These are phyloP conservation scores for Candolleomyces aberdarensis DNA, from an alignment of 768 basidiomycete genomes.

Conservation along the genomic window DNA sequence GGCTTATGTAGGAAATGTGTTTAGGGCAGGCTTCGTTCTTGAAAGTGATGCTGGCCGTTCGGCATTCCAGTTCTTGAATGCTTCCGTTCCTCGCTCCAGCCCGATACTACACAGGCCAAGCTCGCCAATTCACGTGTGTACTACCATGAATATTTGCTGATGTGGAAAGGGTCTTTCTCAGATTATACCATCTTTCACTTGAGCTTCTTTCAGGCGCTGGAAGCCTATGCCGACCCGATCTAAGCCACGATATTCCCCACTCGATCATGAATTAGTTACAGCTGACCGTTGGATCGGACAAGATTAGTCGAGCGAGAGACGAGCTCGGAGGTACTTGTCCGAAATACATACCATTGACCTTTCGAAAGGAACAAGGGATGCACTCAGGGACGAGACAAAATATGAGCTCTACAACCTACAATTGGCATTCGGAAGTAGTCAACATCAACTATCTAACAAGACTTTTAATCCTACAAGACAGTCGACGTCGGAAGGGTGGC, in stretches of 20 bases:
- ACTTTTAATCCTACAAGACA: neutral
- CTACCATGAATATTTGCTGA: too few relatives aligned
- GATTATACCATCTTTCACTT: too few relatives aligned
- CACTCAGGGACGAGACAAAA: too few relatives aligned
- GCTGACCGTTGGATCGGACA: neutral
- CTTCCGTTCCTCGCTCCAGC: too few relatives aligned
- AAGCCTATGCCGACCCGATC: too few relatives aligned
- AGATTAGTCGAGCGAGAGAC: too few relatives aligned
- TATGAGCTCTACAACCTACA: conserved; percentile 12
- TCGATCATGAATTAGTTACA: neutral
- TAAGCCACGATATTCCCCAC: neutral
- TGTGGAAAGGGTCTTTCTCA: too few relatives aligned
- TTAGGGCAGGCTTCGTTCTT: conserved; percentile 9
- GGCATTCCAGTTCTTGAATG: too few relatives aligned
- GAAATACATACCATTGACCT: neutral
- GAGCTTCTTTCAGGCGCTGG: too few relatives aligned
- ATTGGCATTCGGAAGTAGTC: conserved; percentile 15
- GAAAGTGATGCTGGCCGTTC: neutral
- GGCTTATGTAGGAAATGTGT: neutral
- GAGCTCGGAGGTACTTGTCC: too few relatives aligned
- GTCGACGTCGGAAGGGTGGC: conserved; percentile 10
- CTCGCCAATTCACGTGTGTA: too few relatives aligned
- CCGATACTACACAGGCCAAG: too few relatives aligned
- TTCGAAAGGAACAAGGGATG: neutral
- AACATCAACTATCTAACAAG: conserved; percentile 10